phyloP scores from a whole-genome alignment of 306 rosid genomes.

The Abrus precatorius region DNA sequence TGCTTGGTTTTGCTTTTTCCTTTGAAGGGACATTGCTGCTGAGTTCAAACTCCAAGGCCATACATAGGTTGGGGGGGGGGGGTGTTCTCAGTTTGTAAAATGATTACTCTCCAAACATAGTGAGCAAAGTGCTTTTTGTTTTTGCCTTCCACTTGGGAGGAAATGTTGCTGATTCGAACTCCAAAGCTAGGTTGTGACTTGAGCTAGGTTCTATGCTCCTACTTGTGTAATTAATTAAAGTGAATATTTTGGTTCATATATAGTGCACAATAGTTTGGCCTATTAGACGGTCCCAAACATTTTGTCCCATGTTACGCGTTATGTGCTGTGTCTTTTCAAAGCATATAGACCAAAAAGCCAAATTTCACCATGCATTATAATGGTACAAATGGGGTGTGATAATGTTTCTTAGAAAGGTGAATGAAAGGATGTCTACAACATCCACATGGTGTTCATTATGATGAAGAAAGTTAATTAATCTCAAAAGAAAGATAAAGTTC shows the following conservation, averaged over 20 bases:
- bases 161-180: conserved; percentile 45
- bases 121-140: conserved; percentile 46
- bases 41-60: conserved; percentile 43
- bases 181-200: conserved; percentile 41
- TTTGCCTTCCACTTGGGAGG: conserved; percentile 54
- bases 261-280: conserved; percentile 28
- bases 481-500: conserved; percentile 32
- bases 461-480: conserved; percentile 43
- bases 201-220: conserved; percentile 55
- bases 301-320: conserved; percentile 44
- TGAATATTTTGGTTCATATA: conserved; percentile 20
- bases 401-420: conserved; percentile 49
- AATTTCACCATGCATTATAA: conserved; percentile 37
- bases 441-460: conserved; percentile 43
- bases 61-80: not conserved
- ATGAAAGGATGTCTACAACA: conserved; percentile 39
- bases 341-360: conserved; percentile 47
- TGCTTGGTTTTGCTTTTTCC: conserved; percentile 48
- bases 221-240: conserved; percentile 22
- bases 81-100: conserved; percentile 28
- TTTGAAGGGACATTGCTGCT: conserved; percentile 49
- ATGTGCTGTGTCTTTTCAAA: conserved; percentile 53
- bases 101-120: conserved; percentile 40
- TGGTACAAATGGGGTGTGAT: conserved; percentile 43
- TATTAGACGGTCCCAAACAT: conserved; percentile 47